Conservation (phyloP, 345 rosid genomes). For the Aegle marmelos region DNA sequence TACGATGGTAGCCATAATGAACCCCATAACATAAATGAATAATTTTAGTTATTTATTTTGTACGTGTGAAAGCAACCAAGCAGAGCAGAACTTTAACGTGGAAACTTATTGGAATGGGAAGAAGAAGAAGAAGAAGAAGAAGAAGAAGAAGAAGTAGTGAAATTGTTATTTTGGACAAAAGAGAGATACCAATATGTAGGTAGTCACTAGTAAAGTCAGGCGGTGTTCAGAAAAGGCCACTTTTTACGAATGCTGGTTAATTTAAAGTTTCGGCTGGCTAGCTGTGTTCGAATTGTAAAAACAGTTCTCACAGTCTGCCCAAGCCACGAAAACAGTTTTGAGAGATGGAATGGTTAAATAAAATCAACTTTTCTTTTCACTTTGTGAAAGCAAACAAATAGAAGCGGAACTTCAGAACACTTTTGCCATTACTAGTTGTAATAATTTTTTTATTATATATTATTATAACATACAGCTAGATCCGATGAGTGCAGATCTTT, state of each 20-base stretch:
- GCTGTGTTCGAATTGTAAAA: background rate
- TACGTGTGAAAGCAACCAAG: background rate
- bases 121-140: background rate
- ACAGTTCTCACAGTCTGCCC: conserved; percentile 1
- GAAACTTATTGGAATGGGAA: background rate
- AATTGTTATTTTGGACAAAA: background rate
- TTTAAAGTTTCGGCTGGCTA: too few species aligned
- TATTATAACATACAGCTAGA: too few species aligned
- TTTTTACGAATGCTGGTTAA: too few species aligned
- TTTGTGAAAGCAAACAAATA: too few species aligned
- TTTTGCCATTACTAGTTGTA: too few species aligned
- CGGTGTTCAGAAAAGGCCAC: background rate
- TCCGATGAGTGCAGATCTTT: too few species aligned
- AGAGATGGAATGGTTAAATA: background rate
- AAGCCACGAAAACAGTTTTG: background rate
- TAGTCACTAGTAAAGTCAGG: background rate
- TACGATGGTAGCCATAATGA: too few species aligned
- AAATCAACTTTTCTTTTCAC: too few species aligned
- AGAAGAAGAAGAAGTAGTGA: background rate
- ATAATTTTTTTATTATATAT: too few species aligned
- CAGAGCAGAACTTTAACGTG: background rate
- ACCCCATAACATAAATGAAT: too few species aligned
- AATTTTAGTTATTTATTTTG: background rate
- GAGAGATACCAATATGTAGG: background rate
- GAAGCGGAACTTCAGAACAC: too few species aligned